A percentile compares a stretch with the other conserved stretches of the same genome.
Conservation (phyloP, 495 filamentous ascomycete genomes). For the Xylaria palmicola region DNA sequence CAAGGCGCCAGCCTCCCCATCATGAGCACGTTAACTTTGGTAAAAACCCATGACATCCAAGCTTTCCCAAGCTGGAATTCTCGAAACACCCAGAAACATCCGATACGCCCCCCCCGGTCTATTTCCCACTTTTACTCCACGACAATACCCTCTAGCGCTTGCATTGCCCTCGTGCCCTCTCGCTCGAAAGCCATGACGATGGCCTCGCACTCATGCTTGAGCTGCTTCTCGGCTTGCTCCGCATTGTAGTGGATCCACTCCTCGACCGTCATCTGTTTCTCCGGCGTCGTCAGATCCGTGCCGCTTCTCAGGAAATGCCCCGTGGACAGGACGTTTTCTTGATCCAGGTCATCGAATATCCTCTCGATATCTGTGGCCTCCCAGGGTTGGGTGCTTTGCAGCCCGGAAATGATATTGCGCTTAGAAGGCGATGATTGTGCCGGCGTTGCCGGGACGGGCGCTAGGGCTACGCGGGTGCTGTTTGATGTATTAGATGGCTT, state of each 20-base stretch:
- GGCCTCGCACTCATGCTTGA: conserved; percentile 77
- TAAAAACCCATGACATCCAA: background rate
- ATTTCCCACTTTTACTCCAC: conserved; percentile 29
- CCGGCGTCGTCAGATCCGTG: conserved; percentile 64
- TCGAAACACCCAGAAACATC: too few relatives aligned
- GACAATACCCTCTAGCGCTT: conserved; percentile 69
- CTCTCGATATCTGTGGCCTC: conserved; percentile 67
- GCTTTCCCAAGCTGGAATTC: too few relatives aligned
- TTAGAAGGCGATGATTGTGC: conserved; percentile 60
- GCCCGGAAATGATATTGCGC: conserved; percentile 55
- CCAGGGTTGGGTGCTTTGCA: conserved; percentile 69
- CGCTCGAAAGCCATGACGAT: conserved; percentile 77
- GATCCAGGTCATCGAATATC: conserved; percentile 59
- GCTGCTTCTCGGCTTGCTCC: conserved; percentile 68
- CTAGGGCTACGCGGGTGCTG: conserved; percentile 37
- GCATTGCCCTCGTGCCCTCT: conserved; percentile 76
- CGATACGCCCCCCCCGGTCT: background rate
- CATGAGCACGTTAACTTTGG: too few relatives aligned
- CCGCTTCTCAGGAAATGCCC: conserved; percentile 48
- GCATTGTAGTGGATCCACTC: conserved; percentile 89
- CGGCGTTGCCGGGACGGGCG: conserved; percentile 59
- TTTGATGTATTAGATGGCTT: conserved; percentile 43
- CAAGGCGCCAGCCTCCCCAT: background rate
- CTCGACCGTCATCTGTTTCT: conserved; percentile 88
- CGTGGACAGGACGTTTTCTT: conserved; percentile 40